These are phyloP conservation scores for Paramecium primaurelia DNA, from an alignment of 73 alveolate species.

Conservation along the genomic window DNA sequence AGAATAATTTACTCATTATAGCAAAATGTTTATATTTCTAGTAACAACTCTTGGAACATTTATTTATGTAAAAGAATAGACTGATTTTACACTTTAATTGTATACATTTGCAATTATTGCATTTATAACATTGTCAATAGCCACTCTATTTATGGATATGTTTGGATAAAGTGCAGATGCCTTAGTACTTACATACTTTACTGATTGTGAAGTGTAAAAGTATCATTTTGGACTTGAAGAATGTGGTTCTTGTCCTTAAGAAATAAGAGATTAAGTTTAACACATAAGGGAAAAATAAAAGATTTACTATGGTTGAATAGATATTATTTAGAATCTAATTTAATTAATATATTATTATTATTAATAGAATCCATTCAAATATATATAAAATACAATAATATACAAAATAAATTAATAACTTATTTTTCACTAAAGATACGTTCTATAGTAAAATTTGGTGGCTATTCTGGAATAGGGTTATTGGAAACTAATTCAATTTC, in stretches of 20 bases:
- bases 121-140: constrained; percentile 31
- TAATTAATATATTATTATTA: not conserved
- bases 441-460: not conserved
- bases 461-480: not conserved
- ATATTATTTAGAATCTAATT: not conserved
- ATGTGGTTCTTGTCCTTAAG: constrained; percentile 43
- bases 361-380: not conserved
- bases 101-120: not conserved
- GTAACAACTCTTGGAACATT: not conserved
- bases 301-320: constrained; percentile 31
- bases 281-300: constrained; percentile 8
- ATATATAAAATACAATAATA: not conserved
- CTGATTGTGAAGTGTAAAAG: constrained; percentile 48
- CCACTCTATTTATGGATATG: constrained; percentile 49
- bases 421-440: not conserved
- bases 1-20: not conserved
- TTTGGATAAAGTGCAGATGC: constrained; percentile 48
- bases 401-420: not conserved
- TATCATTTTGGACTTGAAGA: constrained; percentile 37
- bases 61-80: not conserved
- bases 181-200: not conserved
- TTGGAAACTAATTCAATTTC: not conserved
- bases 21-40: constrained; percentile 26
- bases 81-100: not conserved
- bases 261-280: not conserved